A percentile compares a stretch with the other conserved stretches of the same genome.
These are phyloP conservation scores for Oryza longistaminata DNA, from an alignment of 176 grass and related monocot species.

Conservation along the genomic window DNA sequence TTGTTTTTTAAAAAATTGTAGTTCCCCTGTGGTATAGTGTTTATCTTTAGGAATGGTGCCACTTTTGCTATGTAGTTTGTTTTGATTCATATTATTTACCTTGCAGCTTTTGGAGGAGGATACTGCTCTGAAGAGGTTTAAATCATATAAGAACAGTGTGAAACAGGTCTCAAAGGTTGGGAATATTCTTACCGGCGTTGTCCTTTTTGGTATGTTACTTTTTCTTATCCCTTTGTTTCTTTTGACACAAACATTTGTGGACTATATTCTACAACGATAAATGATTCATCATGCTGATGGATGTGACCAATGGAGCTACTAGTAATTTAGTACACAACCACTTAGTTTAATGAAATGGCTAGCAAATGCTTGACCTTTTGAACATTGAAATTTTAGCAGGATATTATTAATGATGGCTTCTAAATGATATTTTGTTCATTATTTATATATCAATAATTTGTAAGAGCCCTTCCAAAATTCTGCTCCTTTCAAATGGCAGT, in stretches of 20 bases:
- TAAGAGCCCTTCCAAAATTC: not conserved
- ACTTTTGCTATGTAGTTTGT: not conserved
- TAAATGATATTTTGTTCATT: not conserved
- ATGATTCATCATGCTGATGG: not conserved
- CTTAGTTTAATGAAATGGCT: not conserved
- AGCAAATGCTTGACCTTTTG: not conserved
- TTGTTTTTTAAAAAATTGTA: not conserved
- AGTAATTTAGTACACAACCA: not conserved
- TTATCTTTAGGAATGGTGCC: not conserved
- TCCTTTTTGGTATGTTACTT: conserved; percentile 53
- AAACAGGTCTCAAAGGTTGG: conserved; percentile 69
- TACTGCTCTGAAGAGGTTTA: conserved; percentile 72
- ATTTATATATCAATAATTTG: not conserved
- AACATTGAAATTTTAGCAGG: not conserved
- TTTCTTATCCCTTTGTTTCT: conserved; percentile 9
- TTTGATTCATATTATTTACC: conserved; percentile 16
- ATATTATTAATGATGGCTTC: not conserved
- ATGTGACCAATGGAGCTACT: not conserved
- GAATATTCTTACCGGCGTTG: conserved; percentile 53
- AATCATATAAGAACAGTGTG: conserved; percentile 67
- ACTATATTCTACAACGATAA: not conserved
- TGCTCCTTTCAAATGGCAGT: not conserved
- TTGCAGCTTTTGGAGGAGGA: conserved; percentile 79
- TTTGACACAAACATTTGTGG: not conserved
- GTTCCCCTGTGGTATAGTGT: not conserved